phyloP scores from a whole-genome alignment of 306 rosid species.

The Gillenia trifoliata region DNA sequence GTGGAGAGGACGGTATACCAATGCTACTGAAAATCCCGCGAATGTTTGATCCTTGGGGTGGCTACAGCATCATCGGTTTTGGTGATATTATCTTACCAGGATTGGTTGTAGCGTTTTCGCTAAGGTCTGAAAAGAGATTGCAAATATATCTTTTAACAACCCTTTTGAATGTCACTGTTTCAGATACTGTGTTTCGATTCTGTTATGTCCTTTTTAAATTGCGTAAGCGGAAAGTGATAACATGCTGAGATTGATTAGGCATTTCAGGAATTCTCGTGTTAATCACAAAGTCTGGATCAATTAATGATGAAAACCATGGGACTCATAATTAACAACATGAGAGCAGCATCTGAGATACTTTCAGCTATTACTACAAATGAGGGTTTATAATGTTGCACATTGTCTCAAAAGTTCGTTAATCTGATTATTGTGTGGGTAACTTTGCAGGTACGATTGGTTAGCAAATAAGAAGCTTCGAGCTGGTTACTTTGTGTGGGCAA shows the following conservation, averaged over 20 bases:
- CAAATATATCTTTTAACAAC: conserved; percentile 9
- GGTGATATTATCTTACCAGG: conserved; percentile 99
- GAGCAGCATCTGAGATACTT: neutral
- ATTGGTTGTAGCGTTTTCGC: conserved; percentile 85
- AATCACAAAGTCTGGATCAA: neutral
- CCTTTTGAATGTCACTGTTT: neutral
- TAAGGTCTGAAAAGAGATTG: conserved; percentile 53
- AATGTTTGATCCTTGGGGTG: conserved; percentile 99
- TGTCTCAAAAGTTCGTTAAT: conserved; percentile 8
- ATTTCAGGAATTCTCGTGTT: neutral
- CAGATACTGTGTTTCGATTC: neutral
- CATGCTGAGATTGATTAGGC: neutral
- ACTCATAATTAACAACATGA: conserved; percentile 1
- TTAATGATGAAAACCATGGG: conserved; percentile 6
- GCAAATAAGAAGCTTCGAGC: conserved; percentile 71
- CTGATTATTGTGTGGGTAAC: conserved; percentile 19
- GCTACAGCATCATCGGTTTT: conserved; percentile 93
- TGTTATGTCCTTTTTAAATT: neutral
- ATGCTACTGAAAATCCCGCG: conserved; percentile 98
- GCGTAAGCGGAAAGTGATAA: neutral
- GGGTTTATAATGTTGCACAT: conserved; percentile 5
- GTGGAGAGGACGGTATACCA: conserved; percentile 99
- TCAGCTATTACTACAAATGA: neutral
- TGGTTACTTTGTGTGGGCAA: conserved; percentile 95
- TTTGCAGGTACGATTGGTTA: conserved; percentile 86